Base-by-base conservation (phyloP, 352 stramenopile genomes). In the Pythium phragmiticola region DNA sequence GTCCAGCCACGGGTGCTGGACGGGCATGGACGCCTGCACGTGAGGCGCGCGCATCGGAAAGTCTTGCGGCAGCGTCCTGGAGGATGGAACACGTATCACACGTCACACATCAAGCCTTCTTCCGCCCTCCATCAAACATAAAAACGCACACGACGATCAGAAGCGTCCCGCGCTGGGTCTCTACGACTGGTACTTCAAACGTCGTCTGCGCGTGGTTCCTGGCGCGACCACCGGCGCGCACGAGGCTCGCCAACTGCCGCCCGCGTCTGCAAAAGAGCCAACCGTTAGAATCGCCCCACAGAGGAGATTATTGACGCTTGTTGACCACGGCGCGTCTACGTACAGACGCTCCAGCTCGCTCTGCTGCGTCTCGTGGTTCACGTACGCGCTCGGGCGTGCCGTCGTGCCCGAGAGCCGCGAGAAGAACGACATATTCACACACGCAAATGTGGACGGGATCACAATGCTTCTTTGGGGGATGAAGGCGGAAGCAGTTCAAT, bases 141-240 rank as follows among this genome's bases (percentile, higher is more conserved):
- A 41, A 9, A 9, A 69, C 67, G 37, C 49, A 93, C 84, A 93
- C 45, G 19, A 76, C 58, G 59, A 92, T 52, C 13, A 58, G 30
- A 2, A 92, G 63, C 43, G 65, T 67, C 0, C 86, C 80, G 37
- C 80, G 75, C 39, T 77, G 34, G 14, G 84, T 91, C 42, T 93
- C 78, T 0, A 69, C 70, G 17, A 94, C 72, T 14, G 74, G 65
- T 49, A 92, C 83, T 52, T 94, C 86, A 57, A 94, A 94, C 55
- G 66, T 89, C 54, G 85, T 92, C 75, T 94, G 85, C 71, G 91
- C 78, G 57, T 90, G 83, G 71, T 94, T 92, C 72, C 89, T 92
- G 36, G 86, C 86, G 56, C 82, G 76, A n/a, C 78, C 84, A 42
- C 86, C 86, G 3, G 86, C 83, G 45, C 86, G 86, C 52, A 94